Evolutionary conservation across 805 yeast species (phyloP), one percentile per base, ranked within the genome.

Genomic region (Teunomyces cretensis): DNA sequence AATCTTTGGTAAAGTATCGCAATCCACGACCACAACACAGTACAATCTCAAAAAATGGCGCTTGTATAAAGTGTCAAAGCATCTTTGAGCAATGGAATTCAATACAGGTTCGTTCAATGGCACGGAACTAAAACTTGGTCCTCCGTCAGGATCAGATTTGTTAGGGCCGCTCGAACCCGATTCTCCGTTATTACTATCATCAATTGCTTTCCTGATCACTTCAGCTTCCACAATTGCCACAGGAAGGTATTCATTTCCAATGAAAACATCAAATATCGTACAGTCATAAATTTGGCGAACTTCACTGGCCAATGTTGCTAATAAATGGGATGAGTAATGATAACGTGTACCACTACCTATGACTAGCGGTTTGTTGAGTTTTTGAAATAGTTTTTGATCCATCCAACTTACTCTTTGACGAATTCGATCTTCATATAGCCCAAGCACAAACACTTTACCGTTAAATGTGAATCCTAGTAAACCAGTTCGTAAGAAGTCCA

Each of bases 401-500:
- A 78, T 70, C 84, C 86, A 83, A 27, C 85, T 79, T 11, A 81
- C 76, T 47, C 84, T 68, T 62, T 90, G 97, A 39, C 92, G 76
- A 39, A 94, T 79, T 60, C 97, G 75, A 63, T 94, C 99, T 56
- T 94, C 99, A 51, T 90, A 88, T 31, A 88, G 71, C 0, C 99
- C 97, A 33, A 94, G 67, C 1, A 94, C 86, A 57, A 85, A 94
- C 0, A 94, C 84, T 55, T 87, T 89, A 9, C 97, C 97, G 48
- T 87, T 82, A 56, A 79, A 85, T 1, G 88, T 78, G 63, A 94
- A 94, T 0, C 99, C 99, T 40, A 94, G 72, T 14, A 92, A 62
- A 2, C 97, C 97, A 0, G 98, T 92, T 55, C 99, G 76, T 42
- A 94, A 73, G 62, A 91, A 94, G 43, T 86, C 91, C 71, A 83